Evolutionary conservation across 2,329 filamentous ascomycete species (phyloP), one percentile per base, ranked within the genome.

Genomic region (Pseudocercospora vitis): DNA sequence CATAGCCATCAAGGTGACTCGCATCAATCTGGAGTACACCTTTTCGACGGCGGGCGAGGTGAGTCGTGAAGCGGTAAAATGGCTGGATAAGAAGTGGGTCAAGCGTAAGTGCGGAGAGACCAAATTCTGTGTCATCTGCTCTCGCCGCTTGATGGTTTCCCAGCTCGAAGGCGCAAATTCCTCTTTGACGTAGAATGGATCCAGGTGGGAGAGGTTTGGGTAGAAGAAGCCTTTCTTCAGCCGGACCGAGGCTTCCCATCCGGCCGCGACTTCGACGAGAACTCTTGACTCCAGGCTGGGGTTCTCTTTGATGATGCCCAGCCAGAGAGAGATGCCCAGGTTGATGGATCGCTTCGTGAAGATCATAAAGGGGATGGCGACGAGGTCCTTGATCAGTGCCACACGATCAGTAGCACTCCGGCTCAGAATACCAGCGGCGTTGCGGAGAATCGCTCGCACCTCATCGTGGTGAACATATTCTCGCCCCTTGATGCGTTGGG

Each of bases 311-410:
- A 97, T 95, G 11, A 97, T 89, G 21, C 94, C 94, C 56, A 96
- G 84, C 94, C 94, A 99, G 5, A 99, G 77, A 3, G 94, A 96
- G 29, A 96, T 88, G 4, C 94, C 95, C 47, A 97, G 83, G 68
- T 96, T 95, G 69, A 99, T 94, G 1, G 91, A 94, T 66, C 95
- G 88, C 70, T 95, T 96, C 4, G 88, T 95, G 70, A 99, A 97
- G 42, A 96, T 83, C 33, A 84, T 82, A 71, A 99, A 99, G 0
- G 94, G 95, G 56, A 99, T 94, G 62, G 84, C 86, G 58, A 99
- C 92, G 12, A 99, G 80, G 66, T 95, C 87, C 66, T 92, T 88
- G 9, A 90, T 84, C 52, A 96, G 86, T 1, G 87, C 83, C 4
- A 86, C 86, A 67, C 91, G 87, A 57, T 91, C 86, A 39, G 81